Percentiles rank a stretch among this genome's conserved stretches.
These are phyloP conservation scores for Yamadazyma phyllophila DNA, from an alignment of 805 yeast species.

Conservation along the genomic window DNA sequence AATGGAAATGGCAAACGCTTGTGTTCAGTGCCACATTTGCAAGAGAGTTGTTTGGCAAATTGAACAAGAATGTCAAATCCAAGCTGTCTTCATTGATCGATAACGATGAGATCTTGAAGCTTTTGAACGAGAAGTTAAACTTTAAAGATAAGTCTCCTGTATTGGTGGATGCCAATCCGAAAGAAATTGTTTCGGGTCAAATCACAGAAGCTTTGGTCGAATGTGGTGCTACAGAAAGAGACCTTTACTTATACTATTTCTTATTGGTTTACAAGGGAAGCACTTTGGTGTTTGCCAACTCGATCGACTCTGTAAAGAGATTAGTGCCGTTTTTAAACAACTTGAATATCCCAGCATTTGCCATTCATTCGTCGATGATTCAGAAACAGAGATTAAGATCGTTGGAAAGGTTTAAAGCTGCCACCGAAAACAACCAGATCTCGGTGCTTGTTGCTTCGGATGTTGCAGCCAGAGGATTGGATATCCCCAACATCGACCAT, in stretches of 20 bases:
- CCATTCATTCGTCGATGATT: conserved; percentile 90
- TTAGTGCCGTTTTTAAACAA: conserved; percentile 71
- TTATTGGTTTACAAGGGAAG: conserved; percentile 82
- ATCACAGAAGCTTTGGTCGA: conserved; percentile 86
- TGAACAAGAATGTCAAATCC: conserved; percentile 38
- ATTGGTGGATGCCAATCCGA: conserved; percentile 84
- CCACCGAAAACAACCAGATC: conserved; percentile 45
- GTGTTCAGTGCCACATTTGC: conserved; percentile 96
- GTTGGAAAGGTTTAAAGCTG: conserved; percentile 71
- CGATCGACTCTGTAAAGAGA: conserved; percentile 92
- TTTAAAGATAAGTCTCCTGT: conserved; percentile 67
- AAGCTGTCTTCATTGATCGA: conserved; percentile 29
- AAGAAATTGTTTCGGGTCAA: conserved; percentile 68
- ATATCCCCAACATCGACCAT: conserved; percentile 85
- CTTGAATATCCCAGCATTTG: conserved; percentile 65
- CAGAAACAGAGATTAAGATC: conserved; percentile 90
- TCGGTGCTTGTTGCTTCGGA: conserved; percentile 88
- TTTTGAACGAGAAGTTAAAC: conserved; percentile 66
- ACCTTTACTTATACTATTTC: conserved; percentile 85
- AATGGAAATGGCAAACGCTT: conserved; percentile 69
- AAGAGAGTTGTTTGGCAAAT: conserved; percentile 73
- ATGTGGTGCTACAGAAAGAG: conserved; percentile 88
- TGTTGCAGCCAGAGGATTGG: conserved; percentile 97
- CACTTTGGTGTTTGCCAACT: conserved; percentile 87
- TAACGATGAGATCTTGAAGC: conserved; percentile 58